Percentiles rank a stretch among this genome's conserved stretches.
These are phyloP conservation scores for Apiospora koreana DNA, from an alignment of 2,329 filamentous ascomycete genomes.

Conservation along the genomic window DNA sequence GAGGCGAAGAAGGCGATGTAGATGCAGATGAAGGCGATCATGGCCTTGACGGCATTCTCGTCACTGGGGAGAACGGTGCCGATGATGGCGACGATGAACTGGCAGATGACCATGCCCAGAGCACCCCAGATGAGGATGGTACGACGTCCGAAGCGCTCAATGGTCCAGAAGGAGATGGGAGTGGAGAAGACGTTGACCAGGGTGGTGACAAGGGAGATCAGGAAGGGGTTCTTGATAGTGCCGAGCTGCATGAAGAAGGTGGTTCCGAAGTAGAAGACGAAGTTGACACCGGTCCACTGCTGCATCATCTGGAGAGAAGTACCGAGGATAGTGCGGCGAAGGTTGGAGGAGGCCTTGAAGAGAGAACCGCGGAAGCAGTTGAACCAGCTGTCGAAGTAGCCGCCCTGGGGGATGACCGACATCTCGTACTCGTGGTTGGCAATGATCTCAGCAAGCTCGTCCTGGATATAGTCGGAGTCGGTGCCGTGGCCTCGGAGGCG, in stretches of 20 bases:
- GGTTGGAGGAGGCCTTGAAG: slow-evolving; percentile 62
- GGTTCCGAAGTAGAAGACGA: slow-evolving; percentile 73
- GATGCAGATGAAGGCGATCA: slow-evolving; percentile 77
- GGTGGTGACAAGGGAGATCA: slow-evolving; percentile 72
- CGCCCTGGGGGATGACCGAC: slow-evolving; percentile 62
- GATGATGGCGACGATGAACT: slow-evolving; percentile 70
- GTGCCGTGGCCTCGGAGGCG: slow-evolving; percentile 73
- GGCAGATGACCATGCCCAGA: slow-evolving; percentile 67
- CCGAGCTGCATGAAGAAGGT: slow-evolving; percentile 69
- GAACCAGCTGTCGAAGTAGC: slow-evolving; percentile 69
- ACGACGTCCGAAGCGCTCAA: slow-evolving; percentile 71
- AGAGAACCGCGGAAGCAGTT: slow-evolving; percentile 69
- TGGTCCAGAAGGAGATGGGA: slow-evolving; percentile 70
- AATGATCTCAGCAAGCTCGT: slow-evolving; percentile 81
- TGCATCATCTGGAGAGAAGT: slow-evolving; percentile 35
- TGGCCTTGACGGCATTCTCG: slow-evolving; percentile 41
- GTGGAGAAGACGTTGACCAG: slow-evolving; percentile 76
- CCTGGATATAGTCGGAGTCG: slow-evolving; percentile 74
- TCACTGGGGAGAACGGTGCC: slow-evolving; percentile 43
- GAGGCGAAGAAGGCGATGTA: slow-evolving; percentile 80
- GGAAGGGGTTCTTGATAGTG: slow-evolving; percentile 67
- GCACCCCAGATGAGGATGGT: slow-evolving; percentile 69
- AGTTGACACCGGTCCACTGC: slow-evolving; percentile 63
- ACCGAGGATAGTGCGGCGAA: slow-evolving; percentile 59
- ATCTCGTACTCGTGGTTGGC: slow-evolving; percentile 89